A percentile compares a stretch with the other conserved stretches of the same genome.
Evolutionary conservation across 805 yeast species (phyloP).

Genomic region (Tetrapisispora pingtungensis): DNA sequence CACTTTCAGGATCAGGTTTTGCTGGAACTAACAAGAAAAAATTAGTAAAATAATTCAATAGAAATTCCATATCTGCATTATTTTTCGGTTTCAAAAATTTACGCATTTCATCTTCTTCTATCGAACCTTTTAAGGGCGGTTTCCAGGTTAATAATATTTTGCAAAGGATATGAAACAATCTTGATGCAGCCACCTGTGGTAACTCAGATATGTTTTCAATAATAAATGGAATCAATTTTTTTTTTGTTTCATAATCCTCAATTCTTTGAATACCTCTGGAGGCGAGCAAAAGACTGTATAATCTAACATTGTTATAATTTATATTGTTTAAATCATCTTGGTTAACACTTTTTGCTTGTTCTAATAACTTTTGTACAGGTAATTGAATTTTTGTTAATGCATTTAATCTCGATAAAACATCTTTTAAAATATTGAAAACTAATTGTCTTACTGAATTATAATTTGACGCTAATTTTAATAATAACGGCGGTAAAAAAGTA

Average conservation of each 20-base stretch:
- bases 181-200: conserved; percentile 36
- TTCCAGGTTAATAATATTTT: conserved; percentile 43
- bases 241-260: conserved; percentile 27
- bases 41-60: conserved; percentile 41
- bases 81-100: conserved; percentile 30
- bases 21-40: conserved; percentile 50
- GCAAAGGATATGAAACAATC: conserved; percentile 52
- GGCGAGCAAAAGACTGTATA: conserved; percentile 55
- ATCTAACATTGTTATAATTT: conserved; percentile 42
- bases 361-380: conserved; percentile 53
- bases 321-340: conserved; percentile 36
- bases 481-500: conserved; percentile 62
- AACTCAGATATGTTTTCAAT: conserved; percentile 37
- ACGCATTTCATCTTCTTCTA: conserved; percentile 32
- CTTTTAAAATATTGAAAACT: conserved; percentile 56
- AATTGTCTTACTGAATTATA: conserved; percentile 55
- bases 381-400: conserved; percentile 44
- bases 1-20: conserved; percentile 24
- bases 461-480: conserved; percentile 68
- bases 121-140: conserved; percentile 38
- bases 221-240: conserved; percentile 37
- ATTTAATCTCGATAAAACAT: conserved; percentile 56
- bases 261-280: conserved; percentile 60
- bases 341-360: conserved; percentile 40
- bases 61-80: conserved; percentile 34